These are phyloP conservation scores for Ailanthus altissimus DNA, from an alignment of 345 rosid species.

Conservation along the genomic window DNA sequence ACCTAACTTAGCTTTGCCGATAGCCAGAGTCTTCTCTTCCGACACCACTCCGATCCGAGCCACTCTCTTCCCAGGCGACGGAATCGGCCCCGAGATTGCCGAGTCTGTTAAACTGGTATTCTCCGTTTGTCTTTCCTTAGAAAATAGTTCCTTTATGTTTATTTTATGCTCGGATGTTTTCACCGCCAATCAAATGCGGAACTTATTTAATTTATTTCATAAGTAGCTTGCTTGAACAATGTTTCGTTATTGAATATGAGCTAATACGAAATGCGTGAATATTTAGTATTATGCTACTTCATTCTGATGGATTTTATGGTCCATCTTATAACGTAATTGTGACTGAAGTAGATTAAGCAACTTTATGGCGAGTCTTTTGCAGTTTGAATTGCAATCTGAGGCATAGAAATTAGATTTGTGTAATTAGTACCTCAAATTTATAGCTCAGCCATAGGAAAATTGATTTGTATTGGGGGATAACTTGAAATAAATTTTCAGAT, in stretches of 20 bases:
- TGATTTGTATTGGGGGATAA: background rate
- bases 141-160: background rate
- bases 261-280: background rate
- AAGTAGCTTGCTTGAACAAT: background rate
- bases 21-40: conserved; percentile 59
- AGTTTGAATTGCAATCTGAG: background rate
- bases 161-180: background rate
- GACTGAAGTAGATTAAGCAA: background rate
- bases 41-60: conserved; percentile 63
- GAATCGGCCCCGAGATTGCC: conserved; percentile 99
- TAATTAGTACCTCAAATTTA: background rate
- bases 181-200: background rate
- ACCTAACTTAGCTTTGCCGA: conserved; percentile 24
- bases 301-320: background rate
- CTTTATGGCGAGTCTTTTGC: background rate
- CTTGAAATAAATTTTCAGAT: background rate
- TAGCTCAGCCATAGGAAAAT: background rate
- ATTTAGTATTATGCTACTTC: background rate
- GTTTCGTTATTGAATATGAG: background rate
- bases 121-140: background rate
- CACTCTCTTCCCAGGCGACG: conserved; percentile 98
- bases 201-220: background rate
- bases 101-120: conserved; percentile 86
- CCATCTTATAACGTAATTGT: background rate
- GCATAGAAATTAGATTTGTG: background rate